A percentile compares a stretch with the other conserved stretches of the same genome.
Evolutionary conservation across 768 basidiomycete species (phyloP).

Genomic region (Suillus spraguei): DNA sequence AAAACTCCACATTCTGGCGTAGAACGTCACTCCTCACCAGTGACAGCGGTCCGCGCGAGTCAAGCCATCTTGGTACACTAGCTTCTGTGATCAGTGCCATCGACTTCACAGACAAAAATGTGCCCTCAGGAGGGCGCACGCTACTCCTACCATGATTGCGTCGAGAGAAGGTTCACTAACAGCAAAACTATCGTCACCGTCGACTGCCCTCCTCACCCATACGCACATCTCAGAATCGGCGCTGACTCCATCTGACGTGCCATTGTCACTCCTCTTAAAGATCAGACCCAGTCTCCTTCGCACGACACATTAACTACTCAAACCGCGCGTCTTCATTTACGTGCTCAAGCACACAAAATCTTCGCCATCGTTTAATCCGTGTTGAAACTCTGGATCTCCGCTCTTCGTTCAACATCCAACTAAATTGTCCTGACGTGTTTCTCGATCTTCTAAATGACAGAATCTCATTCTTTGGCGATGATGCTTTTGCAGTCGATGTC

Average conservation of each 20-base stretch:
- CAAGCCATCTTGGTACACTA: constrained; percentile 19
- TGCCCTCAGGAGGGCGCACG: background rate
- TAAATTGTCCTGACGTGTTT: constrained; percentile 36
- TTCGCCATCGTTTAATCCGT: constrained; percentile 19
- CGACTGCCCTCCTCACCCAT: constrained; percentile 14
- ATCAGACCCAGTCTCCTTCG: background rate
- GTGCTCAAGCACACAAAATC: constrained; percentile 14
- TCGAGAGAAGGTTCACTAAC: constrained; percentile 11
- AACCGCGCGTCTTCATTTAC: constrained; percentile 16
- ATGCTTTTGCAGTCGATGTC: constrained; percentile 29
- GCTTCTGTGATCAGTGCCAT: constrained; percentile 34
- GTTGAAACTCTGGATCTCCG: constrained; percentile 35
- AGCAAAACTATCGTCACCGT: constrained; percentile 9
- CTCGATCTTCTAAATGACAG: constrained; percentile 39
- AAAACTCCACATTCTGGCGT: background rate
- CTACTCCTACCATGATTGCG: constrained; percentile 1
- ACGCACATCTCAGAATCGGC: constrained; percentile 8
- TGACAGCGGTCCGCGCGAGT: constrained; percentile 10
- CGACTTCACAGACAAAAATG: constrained; percentile 19
- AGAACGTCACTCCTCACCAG: constrained; percentile 5
- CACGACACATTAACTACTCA: constrained; percentile 9
- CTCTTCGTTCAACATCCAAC: constrained; percentile 36
- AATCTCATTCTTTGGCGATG: constrained; percentile 36
- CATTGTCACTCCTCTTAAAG: background rate
- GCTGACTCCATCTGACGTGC: constrained; percentile 1